Base-by-base conservation (phyloP, 352 stramenopile species). In the Phytophthora pinifolia region DNA sequence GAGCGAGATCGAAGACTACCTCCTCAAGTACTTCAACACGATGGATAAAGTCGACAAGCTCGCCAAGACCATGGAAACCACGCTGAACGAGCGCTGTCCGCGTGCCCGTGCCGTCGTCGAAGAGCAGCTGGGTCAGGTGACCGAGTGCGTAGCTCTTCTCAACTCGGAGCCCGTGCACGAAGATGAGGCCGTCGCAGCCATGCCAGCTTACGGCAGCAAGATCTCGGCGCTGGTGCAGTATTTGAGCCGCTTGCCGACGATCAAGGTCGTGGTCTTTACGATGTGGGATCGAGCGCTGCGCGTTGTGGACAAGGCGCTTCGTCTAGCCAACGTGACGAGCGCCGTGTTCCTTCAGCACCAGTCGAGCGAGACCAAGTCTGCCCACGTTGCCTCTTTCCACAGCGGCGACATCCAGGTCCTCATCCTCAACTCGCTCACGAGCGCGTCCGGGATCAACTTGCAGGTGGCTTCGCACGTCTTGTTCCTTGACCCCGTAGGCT, bases 381-480 rank as follows among this genome's bases (percentile, higher is more conserved):
- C 79, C 13, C 74, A 89, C 27, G 78, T 92, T 18, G 59, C 67
- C 36, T 72, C 67, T 36, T 96, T 96, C 45, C 65, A 81, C 5
- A 70, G 59, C 9, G 83, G 83, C 17, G 70, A 83, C 22, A 85
- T 65, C 6, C 67, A 86, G 20, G 82, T 92, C 9, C 61, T 96
- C 15, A 67, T 96, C 33, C 69, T 94, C 33, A 88, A 92, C 48
- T 84, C 83, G 43, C 73, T 90, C 31, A 89, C 76, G 33, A 94
- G 83, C 47, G 83, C 86, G 13, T 91, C 80, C 18, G 86, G 83
- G 6, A 92, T 90, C 63, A 96, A 96, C 43, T 59, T 96, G 33
- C 83, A 94, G 48, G 74, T 88, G 39, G 86, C 86, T 13, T 90
- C 81, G 6, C 85, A 93, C 34, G 77, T 94, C 18, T 78, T 94